Evolutionary conservation across 31 red algal genomes (phyloP).

Genomic region (Endocladia muricata): DNA sequence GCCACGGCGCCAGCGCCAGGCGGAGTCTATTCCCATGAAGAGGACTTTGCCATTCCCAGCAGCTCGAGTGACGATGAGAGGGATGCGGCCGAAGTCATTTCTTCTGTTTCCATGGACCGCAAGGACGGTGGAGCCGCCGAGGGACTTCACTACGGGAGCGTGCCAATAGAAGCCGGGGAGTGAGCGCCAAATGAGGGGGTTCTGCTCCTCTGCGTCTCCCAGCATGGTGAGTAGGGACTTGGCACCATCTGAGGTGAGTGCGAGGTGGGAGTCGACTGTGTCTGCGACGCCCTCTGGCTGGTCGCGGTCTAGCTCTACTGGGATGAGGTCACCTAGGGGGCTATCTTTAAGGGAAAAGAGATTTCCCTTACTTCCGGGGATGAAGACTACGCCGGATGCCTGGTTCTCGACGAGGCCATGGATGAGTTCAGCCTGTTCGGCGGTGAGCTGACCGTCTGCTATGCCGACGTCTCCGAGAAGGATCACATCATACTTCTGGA

Average conservation of each 20-base stretch:
- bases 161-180: background rate
- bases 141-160: background rate
- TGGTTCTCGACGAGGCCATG: background rate
- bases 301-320: background rate
- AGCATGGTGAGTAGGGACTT: background rate
- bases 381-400: background rate
- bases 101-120: no score
- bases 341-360: background rate
- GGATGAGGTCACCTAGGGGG: background rate
- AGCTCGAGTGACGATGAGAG: no score
- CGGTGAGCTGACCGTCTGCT: background rate
- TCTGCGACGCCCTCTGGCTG: background rate
- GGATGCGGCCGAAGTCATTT: no score
- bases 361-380: background rate
- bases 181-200: background rate
- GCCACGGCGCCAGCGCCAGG: no score
- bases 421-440: background rate
- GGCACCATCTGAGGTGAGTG: background rate
- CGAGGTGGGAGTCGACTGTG: background rate
- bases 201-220: background rate
- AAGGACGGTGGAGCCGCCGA: background rate
- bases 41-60: no score
- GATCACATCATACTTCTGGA: conserved; percentile 1
- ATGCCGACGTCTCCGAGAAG: background rate
- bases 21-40: no score